A percentile compares a stretch with the other conserved stretches of the same genome.
Conservation (phyloP, 163 green algal species). For the Chloromonas sp. region DNA sequence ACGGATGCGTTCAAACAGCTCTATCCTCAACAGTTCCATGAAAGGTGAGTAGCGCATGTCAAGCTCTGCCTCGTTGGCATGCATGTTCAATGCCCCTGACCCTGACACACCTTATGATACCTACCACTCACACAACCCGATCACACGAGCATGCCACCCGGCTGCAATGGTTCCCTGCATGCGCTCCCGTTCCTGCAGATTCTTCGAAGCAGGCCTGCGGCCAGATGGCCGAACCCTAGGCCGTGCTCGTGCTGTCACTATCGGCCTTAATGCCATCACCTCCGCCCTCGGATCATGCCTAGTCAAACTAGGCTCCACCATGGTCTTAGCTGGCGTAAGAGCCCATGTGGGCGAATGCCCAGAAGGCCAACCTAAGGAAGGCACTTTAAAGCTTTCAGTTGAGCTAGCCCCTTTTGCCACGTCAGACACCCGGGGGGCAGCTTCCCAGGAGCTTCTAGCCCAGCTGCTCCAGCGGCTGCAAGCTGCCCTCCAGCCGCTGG, state of each 20-base stretch:
- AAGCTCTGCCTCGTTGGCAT: no score
- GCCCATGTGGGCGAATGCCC: constrained; percentile 26
- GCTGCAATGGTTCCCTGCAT: no score
- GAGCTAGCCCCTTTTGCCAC: constrained; percentile 31
- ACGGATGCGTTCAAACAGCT: constrained; percentile 67
- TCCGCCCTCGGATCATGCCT: constrained; percentile 61
- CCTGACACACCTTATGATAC: no score
- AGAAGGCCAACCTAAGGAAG: constrained; percentile 13
- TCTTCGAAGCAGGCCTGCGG: constrained; percentile 47
- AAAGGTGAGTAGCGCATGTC: constrained; percentile 40
- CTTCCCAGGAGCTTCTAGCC: constrained; percentile 21
- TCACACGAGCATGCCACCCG: no score
- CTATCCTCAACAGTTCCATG: constrained; percentile 71
- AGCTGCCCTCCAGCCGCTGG: constrained; percentile 19
- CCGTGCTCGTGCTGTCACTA: constrained; percentile 40
- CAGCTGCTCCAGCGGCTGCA: constrained; percentile 40
- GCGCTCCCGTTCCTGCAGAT: background rate
- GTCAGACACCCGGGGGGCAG: constrained; percentile 34
- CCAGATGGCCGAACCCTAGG: constrained; percentile 66
- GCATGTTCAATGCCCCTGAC: no score
- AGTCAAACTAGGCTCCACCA: constrained; percentile 57
- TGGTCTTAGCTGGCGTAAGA: constrained; percentile 36
- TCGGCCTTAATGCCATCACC: constrained; percentile 53
- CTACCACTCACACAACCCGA: no score
- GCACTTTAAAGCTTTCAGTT: constrained; percentile 21